Percentiles rank a stretch among this genome's conserved stretches.
These are phyloP conservation scores for Keqinozyma sinolaborantium DNA, from an alignment of 1,139 yeast genomes.

Conservation along the genomic window DNA sequence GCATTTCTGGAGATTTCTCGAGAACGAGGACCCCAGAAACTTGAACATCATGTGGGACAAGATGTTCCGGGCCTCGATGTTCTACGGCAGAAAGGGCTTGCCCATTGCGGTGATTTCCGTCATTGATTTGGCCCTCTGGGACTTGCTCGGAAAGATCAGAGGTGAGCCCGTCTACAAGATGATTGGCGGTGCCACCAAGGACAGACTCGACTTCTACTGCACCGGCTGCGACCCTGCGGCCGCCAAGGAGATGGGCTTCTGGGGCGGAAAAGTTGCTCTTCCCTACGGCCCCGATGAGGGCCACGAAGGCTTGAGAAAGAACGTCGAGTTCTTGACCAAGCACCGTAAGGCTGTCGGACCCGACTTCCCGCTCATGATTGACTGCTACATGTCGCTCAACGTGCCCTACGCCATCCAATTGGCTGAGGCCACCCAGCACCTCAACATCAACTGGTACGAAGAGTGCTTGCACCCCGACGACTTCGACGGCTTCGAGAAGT, in stretches of 20 bases:
- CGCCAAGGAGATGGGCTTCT: constrained; percentile 44
- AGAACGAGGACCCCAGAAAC: constrained; percentile 45
- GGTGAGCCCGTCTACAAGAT: constrained; percentile 47
- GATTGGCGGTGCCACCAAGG: constrained; percentile 48
- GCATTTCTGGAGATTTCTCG: constrained; percentile 42
- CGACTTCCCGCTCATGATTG: constrained; percentile 49
- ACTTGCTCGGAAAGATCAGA: constrained; percentile 44
- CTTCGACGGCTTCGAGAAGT: constrained; percentile 39
- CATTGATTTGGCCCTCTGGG: constrained; percentile 48
- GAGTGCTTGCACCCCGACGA: constrained; percentile 51
- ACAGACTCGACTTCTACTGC: constrained; percentile 42
- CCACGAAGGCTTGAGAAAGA: constrained; percentile 38
- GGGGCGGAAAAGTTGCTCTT: constrained; percentile 50
- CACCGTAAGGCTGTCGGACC: constrained; percentile 45
- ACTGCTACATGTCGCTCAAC: constrained; percentile 48
- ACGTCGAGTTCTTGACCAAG: constrained; percentile 38
- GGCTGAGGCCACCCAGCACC: constrained; percentile 37
- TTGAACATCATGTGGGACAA: constrained; percentile 44
- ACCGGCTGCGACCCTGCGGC: constrained; percentile 45
- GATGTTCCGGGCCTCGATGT: constrained; percentile 46
- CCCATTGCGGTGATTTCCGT: constrained; percentile 45
- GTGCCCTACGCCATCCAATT: constrained; percentile 45
- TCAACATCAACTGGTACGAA: constrained; percentile 49
- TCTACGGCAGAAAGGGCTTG: constrained; percentile 47
- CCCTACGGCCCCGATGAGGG: constrained; percentile 52